These are phyloP conservation scores for Quercus lobata DNA, from an alignment of 331 rosid species.

Conservation along the genomic window DNA sequence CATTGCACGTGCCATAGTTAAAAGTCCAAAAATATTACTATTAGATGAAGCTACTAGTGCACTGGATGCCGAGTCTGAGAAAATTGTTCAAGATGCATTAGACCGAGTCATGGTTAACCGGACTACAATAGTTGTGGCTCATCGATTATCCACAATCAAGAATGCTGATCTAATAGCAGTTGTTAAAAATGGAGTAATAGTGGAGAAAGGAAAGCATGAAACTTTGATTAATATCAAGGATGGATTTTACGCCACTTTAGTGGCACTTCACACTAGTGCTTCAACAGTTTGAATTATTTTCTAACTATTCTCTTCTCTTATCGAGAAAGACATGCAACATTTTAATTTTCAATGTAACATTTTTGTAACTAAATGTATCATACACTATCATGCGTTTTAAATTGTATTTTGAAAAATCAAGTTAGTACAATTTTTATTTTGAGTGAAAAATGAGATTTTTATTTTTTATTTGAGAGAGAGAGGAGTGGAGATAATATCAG, in stretches of 20 bases:
- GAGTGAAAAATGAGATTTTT: background rate
- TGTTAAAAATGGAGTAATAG: conserved; percentile 42
- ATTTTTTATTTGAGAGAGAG: too few relatives aligned
- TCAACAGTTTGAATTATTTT: background rate
- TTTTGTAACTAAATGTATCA: too few relatives aligned
- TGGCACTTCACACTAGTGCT: conserved; percentile 33
- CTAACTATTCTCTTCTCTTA: too few relatives aligned
- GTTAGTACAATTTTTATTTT: background rate
- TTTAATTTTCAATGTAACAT: too few relatives aligned
- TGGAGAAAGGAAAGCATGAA: conserved; percentile 55
- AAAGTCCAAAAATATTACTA: conserved; percentile 48
- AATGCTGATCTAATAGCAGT: conserved; percentile 49
- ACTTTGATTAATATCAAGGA: conserved; percentile 27
- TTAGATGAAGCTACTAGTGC: conserved; percentile 67
- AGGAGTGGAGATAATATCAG: too few relatives aligned
- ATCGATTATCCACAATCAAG: conserved; percentile 50
- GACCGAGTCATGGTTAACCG: conserved; percentile 42
- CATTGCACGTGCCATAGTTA: conserved; percentile 52
- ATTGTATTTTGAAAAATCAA: background rate
- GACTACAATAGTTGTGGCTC: conserved; percentile 54
- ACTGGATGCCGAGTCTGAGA: conserved; percentile 52
- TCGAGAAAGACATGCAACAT: too few relatives aligned
- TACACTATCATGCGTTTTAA: background rate
- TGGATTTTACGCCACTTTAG: conserved; percentile 40
- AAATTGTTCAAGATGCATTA: conserved; percentile 57